These are phyloP conservation scores for Abortiporus biennis DNA, from an alignment of 1,284 basidiomycete genomes.

Conservation along the genomic window DNA sequence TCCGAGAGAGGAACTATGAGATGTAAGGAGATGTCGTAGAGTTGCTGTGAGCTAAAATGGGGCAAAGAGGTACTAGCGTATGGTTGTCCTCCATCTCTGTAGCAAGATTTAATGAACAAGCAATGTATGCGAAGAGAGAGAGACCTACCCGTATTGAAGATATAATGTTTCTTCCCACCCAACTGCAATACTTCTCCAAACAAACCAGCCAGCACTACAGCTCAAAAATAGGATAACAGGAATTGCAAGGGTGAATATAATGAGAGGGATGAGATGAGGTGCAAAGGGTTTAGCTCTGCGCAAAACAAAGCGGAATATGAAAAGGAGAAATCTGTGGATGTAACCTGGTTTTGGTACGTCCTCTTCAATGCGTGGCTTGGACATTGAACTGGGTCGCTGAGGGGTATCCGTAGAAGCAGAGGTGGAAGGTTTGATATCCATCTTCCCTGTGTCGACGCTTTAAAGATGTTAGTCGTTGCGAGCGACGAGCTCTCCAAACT, in stretches of 20 bases:
- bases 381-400: too few relatives aligned
- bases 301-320: not conserved
- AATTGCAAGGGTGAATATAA: slow-evolving; percentile 21
- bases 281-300: slow-evolving; percentile 3
- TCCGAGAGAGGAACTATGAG: slow-evolving; percentile 62
- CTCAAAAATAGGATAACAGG: slow-evolving; percentile 58
- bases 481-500: too few relatives aligned
- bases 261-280: slow-evolving; percentile 7
- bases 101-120: not conserved
- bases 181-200: slow-evolving; percentile 64
- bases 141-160: slow-evolving; percentile 68
- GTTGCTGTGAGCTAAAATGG: slow-evolving; percentile 47
- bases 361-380: too few relatives aligned
- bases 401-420: not conserved
- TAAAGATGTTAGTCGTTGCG: not conserved
- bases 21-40: slow-evolving; percentile 64
- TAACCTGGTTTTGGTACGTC: too few relatives aligned
- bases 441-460: not conserved
- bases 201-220: slow-evolving; percentile 56
- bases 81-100: slow-evolving; percentile 56
- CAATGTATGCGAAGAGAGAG: slow-evolving; percentile 1
- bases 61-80: slow-evolving; percentile 52
- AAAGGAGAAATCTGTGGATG: not conserved
- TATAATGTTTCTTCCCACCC: slow-evolving; percentile 61
- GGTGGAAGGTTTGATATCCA: not conserved